Base-by-base conservation (phyloP, 2,329 filamentous ascomycete genomes). In the Fusarium stilboides region DNA sequence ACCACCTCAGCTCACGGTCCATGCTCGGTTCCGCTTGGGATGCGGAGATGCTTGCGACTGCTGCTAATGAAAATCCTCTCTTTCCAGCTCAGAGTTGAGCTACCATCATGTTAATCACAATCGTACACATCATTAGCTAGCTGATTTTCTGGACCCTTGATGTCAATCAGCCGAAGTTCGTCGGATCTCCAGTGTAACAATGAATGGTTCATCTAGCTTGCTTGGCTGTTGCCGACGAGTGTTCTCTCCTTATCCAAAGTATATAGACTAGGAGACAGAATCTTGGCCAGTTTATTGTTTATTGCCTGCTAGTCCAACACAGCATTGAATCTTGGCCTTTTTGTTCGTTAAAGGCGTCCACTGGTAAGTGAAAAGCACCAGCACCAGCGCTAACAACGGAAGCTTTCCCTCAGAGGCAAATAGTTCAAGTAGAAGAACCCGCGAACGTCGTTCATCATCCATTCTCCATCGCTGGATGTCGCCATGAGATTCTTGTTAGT, bases 71-170 rank as follows among this genome's bases (percentile, higher is more conserved):
- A 52, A 57, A 43, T 40, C 52, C 10, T 44, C n/a, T 26, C 15
- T 31, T 40, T 6, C 36, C 33, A 37, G 40, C 46, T 51, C 57
- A 60, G 46, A 39, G 7, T 53, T 60, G 45, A 65, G 62, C 40
- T 42, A 9, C 20, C 40, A 65, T 40, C 36, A 37, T 15, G 40
- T 39, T 20, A 62, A 20, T 37, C 26, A 31, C 14, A 42, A 34
- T 47, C 33, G 17, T 20, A 26, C 24, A 15, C 24, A 34, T 20
- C 33, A 36, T 40, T 22, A 43, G 22, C 19, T 26, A 33, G 37
- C 28, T 55, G 60, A 57, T 63, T 63, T 62, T 44, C 60, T 20
- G 14, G 17, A 63, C 53, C 65, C 65, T 68, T 55, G 65, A 17
- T 55, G 65, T 56, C 46, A 68, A 68, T 69, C 65, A 65, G 40